A percentile compares a stretch with the other conserved stretches of the same genome.
These are phyloP conservation scores for Suillus paluster DNA, from an alignment of 768 basidiomycete species.

Conservation along the genomic window DNA sequence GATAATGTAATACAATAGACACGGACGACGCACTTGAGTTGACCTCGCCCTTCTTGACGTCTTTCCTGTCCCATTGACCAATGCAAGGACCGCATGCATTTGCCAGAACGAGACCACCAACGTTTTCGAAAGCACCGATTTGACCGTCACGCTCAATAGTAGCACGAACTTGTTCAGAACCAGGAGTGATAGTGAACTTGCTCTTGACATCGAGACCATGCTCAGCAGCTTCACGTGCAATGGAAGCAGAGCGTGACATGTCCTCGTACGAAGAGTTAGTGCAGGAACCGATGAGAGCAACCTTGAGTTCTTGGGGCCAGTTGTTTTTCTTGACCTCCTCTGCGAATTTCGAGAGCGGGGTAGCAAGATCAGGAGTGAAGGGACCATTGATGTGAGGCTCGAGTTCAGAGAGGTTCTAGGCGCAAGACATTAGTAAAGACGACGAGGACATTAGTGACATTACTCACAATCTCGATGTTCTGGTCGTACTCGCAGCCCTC, in stretches of 20 bases:
- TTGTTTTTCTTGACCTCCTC: slow-evolving; percentile 89
- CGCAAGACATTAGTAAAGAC: slow-evolving; percentile 2
- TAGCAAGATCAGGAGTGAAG: slow-evolving; percentile 99
- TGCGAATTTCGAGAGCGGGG: slow-evolving; percentile 96
- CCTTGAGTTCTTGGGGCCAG: slow-evolving; percentile 97
- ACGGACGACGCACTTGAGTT: slow-evolving; percentile 82
- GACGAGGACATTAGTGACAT: background rate
- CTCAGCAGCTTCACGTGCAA: slow-evolving; percentile 84
- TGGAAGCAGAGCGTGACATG: slow-evolving; percentile 96
- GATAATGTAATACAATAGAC: background rate
- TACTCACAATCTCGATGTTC: slow-evolving; percentile 84
- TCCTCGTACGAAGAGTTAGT: slow-evolving; percentile 99
- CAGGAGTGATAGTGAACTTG: slow-evolving; percentile 97
- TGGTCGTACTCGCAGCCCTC: slow-evolving; percentile 92
- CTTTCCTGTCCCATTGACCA: slow-evolving; percentile 97
- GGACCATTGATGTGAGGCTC: slow-evolving; percentile 99
- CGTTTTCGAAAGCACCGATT: slow-evolving; percentile 83
- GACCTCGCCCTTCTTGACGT: slow-evolving; percentile 94
- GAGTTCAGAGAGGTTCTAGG: slow-evolving; percentile 90
- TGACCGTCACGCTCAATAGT: slow-evolving; percentile 97
- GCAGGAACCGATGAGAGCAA: slow-evolving; percentile 98
- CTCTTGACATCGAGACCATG: slow-evolving; percentile 91
- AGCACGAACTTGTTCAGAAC: slow-evolving; percentile 97
- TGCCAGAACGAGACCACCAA: slow-evolving; percentile 92
- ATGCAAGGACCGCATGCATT: slow-evolving; percentile 99